Percentiles rank a stretch among this genome's conserved stretches.
Evolutionary conservation across 2,329 filamentous ascomycete genomes (phyloP).

Genomic region (Bipolaris gigantea): DNA sequence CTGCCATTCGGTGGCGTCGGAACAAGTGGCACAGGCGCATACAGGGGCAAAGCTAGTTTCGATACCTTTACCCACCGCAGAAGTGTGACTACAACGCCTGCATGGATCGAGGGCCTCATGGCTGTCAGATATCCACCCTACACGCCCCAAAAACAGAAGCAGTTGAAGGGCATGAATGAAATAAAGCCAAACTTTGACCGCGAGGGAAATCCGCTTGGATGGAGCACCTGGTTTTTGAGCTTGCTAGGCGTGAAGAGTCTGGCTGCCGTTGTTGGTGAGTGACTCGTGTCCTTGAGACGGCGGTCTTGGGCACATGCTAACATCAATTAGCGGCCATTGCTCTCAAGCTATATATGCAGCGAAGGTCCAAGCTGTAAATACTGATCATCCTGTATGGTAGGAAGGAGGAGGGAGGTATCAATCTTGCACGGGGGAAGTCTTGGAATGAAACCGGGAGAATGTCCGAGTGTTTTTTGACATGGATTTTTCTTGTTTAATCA

Average conservation of each 20-base stretch:
- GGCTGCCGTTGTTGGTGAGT: slow-evolving; percentile 40
- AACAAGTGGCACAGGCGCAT: slow-evolving; percentile 73
- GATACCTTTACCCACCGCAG: slow-evolving; percentile 68
- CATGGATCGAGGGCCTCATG: slow-evolving; percentile 69
- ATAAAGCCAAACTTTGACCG: slow-evolving; percentile 64
- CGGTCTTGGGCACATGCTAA: no score
- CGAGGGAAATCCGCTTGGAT: slow-evolving; percentile 49
- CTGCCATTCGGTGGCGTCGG: slow-evolving; percentile 84
- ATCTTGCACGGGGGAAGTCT: no score
- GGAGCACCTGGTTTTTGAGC: slow-evolving; percentile 39
- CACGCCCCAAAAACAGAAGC: slow-evolving; percentile 55
- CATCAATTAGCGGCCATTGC: slow-evolving; percentile 5
- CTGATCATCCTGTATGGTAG: neutral
- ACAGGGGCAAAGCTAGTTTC: slow-evolving; percentile 75
- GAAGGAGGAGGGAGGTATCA: no score
- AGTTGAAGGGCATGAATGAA: slow-evolving; percentile 54
- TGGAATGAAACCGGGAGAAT: no score
- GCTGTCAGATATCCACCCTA: slow-evolving; percentile 68
- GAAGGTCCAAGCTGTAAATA: slow-evolving; percentile 4
- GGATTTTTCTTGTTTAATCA: no score
- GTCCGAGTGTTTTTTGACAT: no score
- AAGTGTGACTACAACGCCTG: slow-evolving; percentile 63
- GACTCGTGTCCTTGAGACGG: neutral
- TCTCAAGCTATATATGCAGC: slow-evolving; percentile 9
- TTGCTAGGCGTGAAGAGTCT: slow-evolving; percentile 36